A percentile compares a stretch with the other conserved stretches of the same genome.
phyloP scores from a whole-genome alignment of 2,329 filamentous ascomycete species.

The Ascochyta viciae-villosae region DNA sequence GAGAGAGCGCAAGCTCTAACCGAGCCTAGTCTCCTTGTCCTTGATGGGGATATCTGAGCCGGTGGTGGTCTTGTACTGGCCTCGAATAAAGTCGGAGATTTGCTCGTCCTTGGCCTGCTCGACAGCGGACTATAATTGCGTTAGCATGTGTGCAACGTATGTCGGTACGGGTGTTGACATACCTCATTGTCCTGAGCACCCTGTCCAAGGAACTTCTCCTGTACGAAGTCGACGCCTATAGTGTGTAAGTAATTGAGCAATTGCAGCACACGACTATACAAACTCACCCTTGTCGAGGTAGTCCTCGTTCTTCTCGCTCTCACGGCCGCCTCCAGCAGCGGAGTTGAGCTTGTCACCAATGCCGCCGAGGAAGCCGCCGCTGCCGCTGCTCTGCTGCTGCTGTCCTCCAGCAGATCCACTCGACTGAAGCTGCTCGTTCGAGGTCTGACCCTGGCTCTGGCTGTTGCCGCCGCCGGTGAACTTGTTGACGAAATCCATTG shows the following conservation, averaged over 20 bases:
- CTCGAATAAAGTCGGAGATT: constrained; percentile 75
- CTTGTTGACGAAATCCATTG: constrained; percentile 59
- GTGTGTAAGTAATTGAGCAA: constrained; percentile 6
- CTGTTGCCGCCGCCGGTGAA: constrained; percentile 50
- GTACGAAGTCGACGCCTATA: constrained; percentile 76
- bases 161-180: constrained; percentile 47
- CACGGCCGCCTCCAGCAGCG: constrained; percentile 73
- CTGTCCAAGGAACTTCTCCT: constrained; percentile 75
- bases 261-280: background rate
- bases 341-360: constrained; percentile 74
- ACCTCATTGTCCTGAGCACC: constrained; percentile 65
- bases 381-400: constrained; percentile 10
- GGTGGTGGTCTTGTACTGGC: constrained; percentile 71
- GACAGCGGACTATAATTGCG: constrained; percentile 57
- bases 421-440: constrained; percentile 41
- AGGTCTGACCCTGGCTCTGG: constrained; percentile 35
- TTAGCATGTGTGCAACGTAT: constrained; percentile 18
- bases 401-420: constrained; percentile 10
- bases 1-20: constrained; percentile 9
- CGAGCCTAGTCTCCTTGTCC: constrained; percentile 66
- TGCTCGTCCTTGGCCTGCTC: constrained; percentile 87
- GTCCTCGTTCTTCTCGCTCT: constrained; percentile 84
- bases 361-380: constrained; percentile 62
- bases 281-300: constrained; percentile 76
- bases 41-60: constrained; percentile 73